Evolutionary conservation across 31 red algal species (phyloP).

Genomic region (Asparagopsis taxiformis): DNA sequence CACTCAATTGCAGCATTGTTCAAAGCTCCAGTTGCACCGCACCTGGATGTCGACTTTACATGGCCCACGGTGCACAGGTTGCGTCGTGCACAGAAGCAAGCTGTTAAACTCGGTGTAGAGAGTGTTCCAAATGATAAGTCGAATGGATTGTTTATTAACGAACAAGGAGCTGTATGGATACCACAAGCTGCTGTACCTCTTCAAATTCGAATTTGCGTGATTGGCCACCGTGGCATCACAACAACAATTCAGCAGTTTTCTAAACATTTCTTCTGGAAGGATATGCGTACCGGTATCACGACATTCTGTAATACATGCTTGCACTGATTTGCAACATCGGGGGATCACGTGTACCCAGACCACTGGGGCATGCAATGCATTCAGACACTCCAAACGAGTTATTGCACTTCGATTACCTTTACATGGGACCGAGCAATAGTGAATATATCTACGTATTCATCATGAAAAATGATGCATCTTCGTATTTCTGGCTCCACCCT

Average conservation of each 20-base stretch:
- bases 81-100: background rate
- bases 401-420: slow-evolving; percentile 29
- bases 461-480: slow-evolving; percentile 8
- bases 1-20: too few relatives aligned
- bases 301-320: slow-evolving; percentile 13
- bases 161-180: background rate
- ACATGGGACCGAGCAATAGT: background rate
- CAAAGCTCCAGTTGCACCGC: background rate
- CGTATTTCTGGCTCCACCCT: slow-evolving; percentile 1
- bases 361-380: slow-evolving; percentile 8
- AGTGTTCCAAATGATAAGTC: background rate
- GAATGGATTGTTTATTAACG: background rate
- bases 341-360: background rate
- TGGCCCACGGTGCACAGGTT: background rate
- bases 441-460: slow-evolving; percentile 10
- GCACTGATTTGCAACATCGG: slow-evolving; percentile 3
- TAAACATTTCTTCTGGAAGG: background rate
- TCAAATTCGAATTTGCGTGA: slow-evolving; percentile 2
- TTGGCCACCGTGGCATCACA: background rate
- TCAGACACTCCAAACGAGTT: slow-evolving; percentile 3
- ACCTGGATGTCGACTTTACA: background rate
- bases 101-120: background rate
- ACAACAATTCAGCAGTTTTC: background rate
- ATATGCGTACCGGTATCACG: background rate
- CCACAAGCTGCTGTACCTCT: background rate